Evolutionary conservation across 2,329 filamentous ascomycete genomes (phyloP).

Genomic region (Biscogniauxia sp.): DNA sequence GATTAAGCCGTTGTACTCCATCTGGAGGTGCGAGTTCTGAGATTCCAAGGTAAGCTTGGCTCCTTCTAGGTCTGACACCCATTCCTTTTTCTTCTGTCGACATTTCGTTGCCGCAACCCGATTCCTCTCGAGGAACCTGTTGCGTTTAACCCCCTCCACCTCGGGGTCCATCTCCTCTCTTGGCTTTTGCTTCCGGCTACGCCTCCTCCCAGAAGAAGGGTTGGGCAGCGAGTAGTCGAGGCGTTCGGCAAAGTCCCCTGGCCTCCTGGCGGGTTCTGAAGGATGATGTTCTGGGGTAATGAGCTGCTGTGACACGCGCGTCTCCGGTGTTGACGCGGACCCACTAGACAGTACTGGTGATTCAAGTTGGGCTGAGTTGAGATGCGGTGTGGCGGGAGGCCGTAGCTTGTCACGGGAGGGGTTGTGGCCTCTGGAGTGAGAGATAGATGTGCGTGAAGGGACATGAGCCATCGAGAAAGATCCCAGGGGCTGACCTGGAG

Average conservation of each 20-base stretch:
- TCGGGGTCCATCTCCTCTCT: slow-evolving; percentile 18
- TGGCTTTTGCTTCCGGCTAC: slow-evolving; percentile 24
- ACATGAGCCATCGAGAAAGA: slow-evolving; percentile 4
- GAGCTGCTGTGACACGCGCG: slow-evolving; percentile 21
- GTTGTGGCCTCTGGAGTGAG: slow-evolving; percentile 4
- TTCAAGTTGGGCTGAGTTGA: slow-evolving; percentile 17
- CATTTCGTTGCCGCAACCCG: slow-evolving; percentile 72
- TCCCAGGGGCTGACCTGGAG: slow-evolving; percentile 1
- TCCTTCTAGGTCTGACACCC: slow-evolving; percentile 49
- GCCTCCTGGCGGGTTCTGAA: background rate
- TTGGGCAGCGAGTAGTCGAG: background rate
- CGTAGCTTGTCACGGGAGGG: slow-evolving; percentile 11
- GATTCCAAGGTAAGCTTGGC: slow-evolving; percentile 43
- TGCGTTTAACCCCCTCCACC: slow-evolving; percentile 44
- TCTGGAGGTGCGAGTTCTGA: slow-evolving; percentile 41
- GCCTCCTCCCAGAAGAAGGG: slow-evolving; percentile 24
- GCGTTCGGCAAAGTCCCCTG: background rate
- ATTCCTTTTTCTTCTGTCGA: slow-evolving; percentile 63
- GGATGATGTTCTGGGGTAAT: slow-evolving; percentile 22
- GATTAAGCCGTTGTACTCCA: slow-evolving; percentile 42
- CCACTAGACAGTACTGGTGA: slow-evolving; percentile 25
- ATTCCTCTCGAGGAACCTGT: slow-evolving; percentile 66
- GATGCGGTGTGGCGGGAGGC: slow-evolving; percentile 11
- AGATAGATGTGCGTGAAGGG: slow-evolving; percentile 7
- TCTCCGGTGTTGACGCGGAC: slow-evolving; percentile 27